Base-by-base conservation (phyloP, 225 moss, liverwort and hornwort species). In the Takakia lepidozioides region DNA sequence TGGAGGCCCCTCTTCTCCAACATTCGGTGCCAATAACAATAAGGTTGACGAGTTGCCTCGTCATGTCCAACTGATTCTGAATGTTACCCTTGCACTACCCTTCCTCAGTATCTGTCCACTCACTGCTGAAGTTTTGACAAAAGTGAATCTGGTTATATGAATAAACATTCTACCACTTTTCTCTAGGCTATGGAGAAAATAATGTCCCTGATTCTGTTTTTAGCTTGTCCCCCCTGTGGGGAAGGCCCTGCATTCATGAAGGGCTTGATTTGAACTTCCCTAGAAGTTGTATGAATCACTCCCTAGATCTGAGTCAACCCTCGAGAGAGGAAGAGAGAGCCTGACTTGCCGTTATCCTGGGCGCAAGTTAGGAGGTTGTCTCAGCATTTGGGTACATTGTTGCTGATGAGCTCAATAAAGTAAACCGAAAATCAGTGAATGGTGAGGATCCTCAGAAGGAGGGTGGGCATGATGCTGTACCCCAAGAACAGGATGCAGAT, bases 391-490 rank as follows among this genome's bases (percentile, higher is more conserved):
- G 75, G 48, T 63, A 72, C 23, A 89, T 93, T 14, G 86, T 93
- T 29, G 81, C 83, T 8, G 89, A 93, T 55, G 93, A 93, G 72
- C 72, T 93, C 19, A 76, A 70, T 37, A 93, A 82, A 72, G 86
- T 69, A 23, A 75, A 70, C 61, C 71, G 65, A 37, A 53, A 51
- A 32, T 66, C 61, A 55, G 52, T 49, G 26, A 38, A 62, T 51
- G 61, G 37, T 42, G 59, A 35, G 27, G 57, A 43, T 43, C 48
- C 48, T 18, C 48, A 60, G 17, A 34, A 53, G 48, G 70, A 30
- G 8, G 60, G 60, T 27, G 48, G 15, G 10, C 25, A 36, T 30
- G 43, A 50, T 56, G 48, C 26, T 10, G 59, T 69, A 56, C 50
- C 59, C 10, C 70, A 63, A 40, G 64, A 19, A 22, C 69, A 84